Evolutionary conservation across 2,329 filamentous ascomycete genomes (phyloP), one percentile per base, ranked within the genome.

Genomic region (Periglandula ipomoeae): DNA sequence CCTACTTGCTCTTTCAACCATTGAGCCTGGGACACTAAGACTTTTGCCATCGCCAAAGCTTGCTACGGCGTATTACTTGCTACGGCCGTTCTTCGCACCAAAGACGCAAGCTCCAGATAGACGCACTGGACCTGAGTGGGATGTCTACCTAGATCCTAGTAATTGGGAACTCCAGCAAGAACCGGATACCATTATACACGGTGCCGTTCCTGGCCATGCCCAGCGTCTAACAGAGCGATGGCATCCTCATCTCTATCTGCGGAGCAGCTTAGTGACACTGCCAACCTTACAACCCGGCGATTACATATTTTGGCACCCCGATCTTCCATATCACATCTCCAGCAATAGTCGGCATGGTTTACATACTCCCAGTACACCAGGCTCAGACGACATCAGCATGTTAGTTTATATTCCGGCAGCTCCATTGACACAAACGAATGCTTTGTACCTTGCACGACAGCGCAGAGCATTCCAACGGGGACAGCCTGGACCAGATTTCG

Each of bases 261-360:
- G 76, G 17, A 68, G 71, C 35, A 83, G 79, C 0, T 87, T 91
- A 79, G 76, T 89, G 0, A 77, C 83, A 49, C 70, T 89, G 4
- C 87, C 86, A 0, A 65, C 70, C 15, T 81, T 90, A 10, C 68
- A 74, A 26, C 85, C 86, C 0, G 87, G 87, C 4, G 87, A 91
- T 63, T 90, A 84, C 57, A 84, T 94, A 2, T 81, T 82, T 3
- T 95, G 88, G 88, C 88, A 94, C 62, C 91, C 87, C 62, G 86
- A 90, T 60, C n/a, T n/a, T n/a, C n/a, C n/a, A n/a, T n/a, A n/a
- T n/a, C n/a, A n/a, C n/a, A n/a, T n/a, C n/a, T n/a, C n/a, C n/a
- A n/a, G n/a, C n/a, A n/a, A n/a, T n/a, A n/a, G n/a, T n/a, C n/a
- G n/a, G n/a, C n/a, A n/a, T n/a, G n/a, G n/a, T n/a, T n/a, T n/a